phyloP scores from a whole-genome alignment of 2,329 filamentous ascomycete species.

The Hypoxylon sp. region DNA sequence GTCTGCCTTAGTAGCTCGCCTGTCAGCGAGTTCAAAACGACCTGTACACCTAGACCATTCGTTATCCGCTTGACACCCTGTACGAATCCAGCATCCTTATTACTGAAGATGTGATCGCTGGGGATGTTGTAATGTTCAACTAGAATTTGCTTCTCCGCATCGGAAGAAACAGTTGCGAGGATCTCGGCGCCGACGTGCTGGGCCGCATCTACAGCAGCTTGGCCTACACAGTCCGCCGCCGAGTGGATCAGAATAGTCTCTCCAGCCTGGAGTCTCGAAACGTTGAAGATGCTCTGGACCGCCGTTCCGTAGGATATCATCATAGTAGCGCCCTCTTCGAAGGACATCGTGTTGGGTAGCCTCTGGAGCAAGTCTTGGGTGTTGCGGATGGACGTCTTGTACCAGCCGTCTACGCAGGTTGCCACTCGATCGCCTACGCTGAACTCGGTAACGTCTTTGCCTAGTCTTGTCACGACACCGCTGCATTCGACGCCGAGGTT shows the following conservation, averaged over 20 bases:
- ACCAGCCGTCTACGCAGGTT: slow-evolving; percentile 45
- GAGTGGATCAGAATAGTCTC: slow-evolving; percentile 48
- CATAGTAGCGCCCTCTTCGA: slow-evolving; percentile 46
- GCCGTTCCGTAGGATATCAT: slow-evolving; percentile 48
- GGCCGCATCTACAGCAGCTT: slow-evolving; percentile 46
- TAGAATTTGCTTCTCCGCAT: slow-evolving; percentile 46
- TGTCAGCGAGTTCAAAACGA: slow-evolving; percentile 45
- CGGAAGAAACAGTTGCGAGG: slow-evolving; percentile 45
- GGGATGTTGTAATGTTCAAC: slow-evolving; percentile 44
- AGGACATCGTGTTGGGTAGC: slow-evolving; percentile 45
- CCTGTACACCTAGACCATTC: slow-evolving; percentile 44
- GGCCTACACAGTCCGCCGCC: slow-evolving; percentile 44
- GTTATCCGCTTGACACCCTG: slow-evolving; percentile 48
- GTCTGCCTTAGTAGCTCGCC: slow-evolving; percentile 46
- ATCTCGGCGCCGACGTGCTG: slow-evolving; percentile 46
- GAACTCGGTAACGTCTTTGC: slow-evolving; percentile 44
- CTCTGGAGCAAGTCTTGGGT: slow-evolving; percentile 46
- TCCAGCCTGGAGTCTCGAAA: slow-evolving; percentile 44
- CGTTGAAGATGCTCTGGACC: slow-evolving; percentile 46
- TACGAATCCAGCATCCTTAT: slow-evolving; percentile 46
- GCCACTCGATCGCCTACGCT: slow-evolving; percentile 44
- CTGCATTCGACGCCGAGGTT: slow-evolving; percentile 47
- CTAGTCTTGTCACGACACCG: slow-evolving; percentile 43
- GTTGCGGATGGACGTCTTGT: slow-evolving; percentile 46
- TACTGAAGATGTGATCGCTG: slow-evolving; percentile 47